Evolutionary conservation across 2,329 filamentous ascomycete genomes (phyloP), one percentile per base, ranked within the genome.

Genomic region (Trichoderma arundinaceum): DNA sequence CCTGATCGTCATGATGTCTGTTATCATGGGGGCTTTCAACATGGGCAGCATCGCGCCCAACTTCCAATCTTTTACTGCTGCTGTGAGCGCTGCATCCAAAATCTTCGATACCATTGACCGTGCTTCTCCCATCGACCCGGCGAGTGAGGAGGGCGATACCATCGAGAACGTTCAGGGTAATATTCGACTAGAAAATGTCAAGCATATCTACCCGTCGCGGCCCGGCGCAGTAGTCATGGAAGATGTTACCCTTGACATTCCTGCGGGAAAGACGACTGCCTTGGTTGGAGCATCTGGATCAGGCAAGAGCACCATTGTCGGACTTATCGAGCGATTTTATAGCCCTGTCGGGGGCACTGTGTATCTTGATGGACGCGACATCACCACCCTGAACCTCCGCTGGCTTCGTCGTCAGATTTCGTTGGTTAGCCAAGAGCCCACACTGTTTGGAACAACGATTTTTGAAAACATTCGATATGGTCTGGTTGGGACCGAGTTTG

Each of bases 41-140:
- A 81, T 99, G 39, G 93, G 94, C 52, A 96, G 95, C 71, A 88
- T 96, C 39, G 89, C 90, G 0, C 93, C 95, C 0, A 92, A 97
- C 72, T 78, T 90, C 3, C 92, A 96, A 76, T 92, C 94, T 38
- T 97, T 98, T 72, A 91, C 90, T 1, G 92, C 89, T 13, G 91
- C 89, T 44, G 80, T 96, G 6, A 92, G 92, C 38, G 94, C 95
- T 2, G 93, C 92, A 3, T 86, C 87, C 64, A 98, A 98, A 81
- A 97, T 99, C 68, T 97, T 90, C 81, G 91, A 88, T 74, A 97
- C 94, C 1, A 98, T 98, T 70, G 94, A 98, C 77, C 90, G 95
- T 60, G 73, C 81, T 3, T 97, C 95, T 0, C 93, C 94, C 0
- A 82, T 98, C 54, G 91, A 99, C 73, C 89, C 94, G 0, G 86